A percentile compares a stretch with the other conserved stretches of the same genome.
These are phyloP conservation scores for Botrytis hyacinthi DNA, from an alignment of 2,329 filamentous ascomycete species.

Conservation along the genomic window DNA sequence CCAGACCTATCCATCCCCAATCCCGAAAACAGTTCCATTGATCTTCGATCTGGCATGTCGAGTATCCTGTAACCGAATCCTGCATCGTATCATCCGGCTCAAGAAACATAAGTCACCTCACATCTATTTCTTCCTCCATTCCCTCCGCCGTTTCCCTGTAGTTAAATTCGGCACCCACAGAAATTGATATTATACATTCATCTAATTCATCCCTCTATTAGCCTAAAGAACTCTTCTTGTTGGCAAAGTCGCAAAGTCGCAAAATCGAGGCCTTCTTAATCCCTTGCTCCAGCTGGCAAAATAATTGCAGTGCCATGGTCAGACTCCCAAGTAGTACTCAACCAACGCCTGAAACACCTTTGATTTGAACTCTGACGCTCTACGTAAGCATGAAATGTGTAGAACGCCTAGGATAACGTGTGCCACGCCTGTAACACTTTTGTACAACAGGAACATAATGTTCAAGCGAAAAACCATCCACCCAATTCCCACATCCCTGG, in stretches of 20 bases:
- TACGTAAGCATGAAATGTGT: neutral
- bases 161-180: neutral
- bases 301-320: neutral
- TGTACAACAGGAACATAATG: neutral
- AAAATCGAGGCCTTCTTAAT: neutral
- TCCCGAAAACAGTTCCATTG: neutral
- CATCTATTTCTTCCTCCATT: neutral
- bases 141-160: neutral
- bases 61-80: neutral
- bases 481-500: conserved; percentile 77
- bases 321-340: neutral
- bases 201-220: neutral
- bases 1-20: neutral
- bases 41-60: neutral
- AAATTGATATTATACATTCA: neutral
- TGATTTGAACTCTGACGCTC: neutral
- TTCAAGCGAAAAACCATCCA: conserved; percentile 65
- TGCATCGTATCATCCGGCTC: neutral
- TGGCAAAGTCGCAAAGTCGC: neutral
- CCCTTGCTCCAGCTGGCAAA: neutral
- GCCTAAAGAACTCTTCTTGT: neutral
- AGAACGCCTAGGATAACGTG: neutral
- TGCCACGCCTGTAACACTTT: neutral
- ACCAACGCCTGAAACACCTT: neutral
- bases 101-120: neutral